A percentile compares a stretch with the other conserved stretches of the same genome.
These are phyloP conservation scores for Castanopsis chinensis DNA, from an alignment of 306 rosid genomes.

Conservation along the genomic window DNA sequence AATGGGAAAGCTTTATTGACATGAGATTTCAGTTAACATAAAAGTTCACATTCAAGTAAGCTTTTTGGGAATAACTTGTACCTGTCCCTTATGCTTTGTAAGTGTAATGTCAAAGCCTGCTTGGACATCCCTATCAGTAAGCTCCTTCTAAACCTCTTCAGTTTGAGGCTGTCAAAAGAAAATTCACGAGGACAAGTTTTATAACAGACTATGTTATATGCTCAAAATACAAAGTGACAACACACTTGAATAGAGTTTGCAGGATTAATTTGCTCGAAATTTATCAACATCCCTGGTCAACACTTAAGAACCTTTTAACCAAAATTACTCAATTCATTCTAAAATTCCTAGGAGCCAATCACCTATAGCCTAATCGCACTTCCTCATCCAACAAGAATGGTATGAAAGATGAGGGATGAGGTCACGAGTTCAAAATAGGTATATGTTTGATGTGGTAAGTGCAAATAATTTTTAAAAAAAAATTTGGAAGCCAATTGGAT, in stretches of 20 bases:
- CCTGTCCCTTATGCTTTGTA: slow-evolving; percentile 91
- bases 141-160: slow-evolving; percentile 85
- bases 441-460: no score
- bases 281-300: background rate
- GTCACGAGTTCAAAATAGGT: no score
- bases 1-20: background rate
- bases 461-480: no score
- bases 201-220: slow-evolving; percentile 10
- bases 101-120: slow-evolving; percentile 80
- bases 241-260: background rate
- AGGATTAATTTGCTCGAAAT: background rate
- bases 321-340: no score
- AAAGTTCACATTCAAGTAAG: background rate
- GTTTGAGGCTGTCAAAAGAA: slow-evolving; percentile 66
- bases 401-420: no score
- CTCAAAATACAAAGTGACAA: background rate
- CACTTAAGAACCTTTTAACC: no score
- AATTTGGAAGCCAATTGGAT: no score
- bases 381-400: no score
- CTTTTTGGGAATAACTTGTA: slow-evolving; percentile 17
- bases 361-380: no score
- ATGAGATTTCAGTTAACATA: background rate
- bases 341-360: no score
- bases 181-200: slow-evolving; percentile 18
- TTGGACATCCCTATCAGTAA: slow-evolving; percentile 69